A percentile compares a stretch with the other conserved stretches of the same genome.
Conservation (phyloP, 805 yeast genomes). For the Wickerhamiella australiensis region DNA sequence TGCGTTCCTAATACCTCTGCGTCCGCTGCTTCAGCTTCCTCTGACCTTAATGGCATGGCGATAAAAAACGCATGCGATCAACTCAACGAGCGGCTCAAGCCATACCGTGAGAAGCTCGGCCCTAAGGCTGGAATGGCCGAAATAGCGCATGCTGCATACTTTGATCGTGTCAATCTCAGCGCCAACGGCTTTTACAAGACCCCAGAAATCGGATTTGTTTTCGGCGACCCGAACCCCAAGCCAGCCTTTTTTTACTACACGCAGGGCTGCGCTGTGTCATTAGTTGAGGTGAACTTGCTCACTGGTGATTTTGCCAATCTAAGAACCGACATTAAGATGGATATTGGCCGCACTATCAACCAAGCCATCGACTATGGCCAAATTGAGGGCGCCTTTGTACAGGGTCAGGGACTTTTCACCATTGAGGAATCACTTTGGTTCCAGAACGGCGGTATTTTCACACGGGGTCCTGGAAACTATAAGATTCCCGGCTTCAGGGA, state of each 20-base stretch:
- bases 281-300: slow-evolving; percentile 37
- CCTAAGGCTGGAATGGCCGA: slow-evolving; percentile 33
- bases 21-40: slow-evolving; percentile 40
- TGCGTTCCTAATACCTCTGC: slow-evolving; percentile 39
- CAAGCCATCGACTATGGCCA: slow-evolving; percentile 41
- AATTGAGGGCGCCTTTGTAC: slow-evolving; percentile 40
- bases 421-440: slow-evolving; percentile 40
- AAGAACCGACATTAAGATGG: slow-evolving; percentile 37
- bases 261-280: slow-evolving; percentile 35
- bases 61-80: slow-evolving; percentile 38
- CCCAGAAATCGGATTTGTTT: slow-evolving; percentile 36
- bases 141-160: slow-evolving; percentile 33
- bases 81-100: slow-evolving; percentile 33
- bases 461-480: slow-evolving; percentile 40
- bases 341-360: slow-evolving; percentile 38
- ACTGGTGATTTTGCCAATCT: slow-evolving; percentile 39
- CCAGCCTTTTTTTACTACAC: slow-evolving; percentile 39
- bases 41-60: slow-evolving; percentile 40
- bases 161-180: slow-evolving; percentile 36
- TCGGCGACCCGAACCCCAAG: slow-evolving; percentile 34
- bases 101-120: slow-evolving; percentile 31
- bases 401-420: slow-evolving; percentile 40
- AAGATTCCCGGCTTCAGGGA: slow-evolving; percentile 42
- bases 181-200: slow-evolving; percentile 42
- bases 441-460: slow-evolving; percentile 33